Evolutionary conservation across 192 early-diverging fungal genomes (phyloP).

Genomic region (Linnemannia schmuckeri): DNA sequence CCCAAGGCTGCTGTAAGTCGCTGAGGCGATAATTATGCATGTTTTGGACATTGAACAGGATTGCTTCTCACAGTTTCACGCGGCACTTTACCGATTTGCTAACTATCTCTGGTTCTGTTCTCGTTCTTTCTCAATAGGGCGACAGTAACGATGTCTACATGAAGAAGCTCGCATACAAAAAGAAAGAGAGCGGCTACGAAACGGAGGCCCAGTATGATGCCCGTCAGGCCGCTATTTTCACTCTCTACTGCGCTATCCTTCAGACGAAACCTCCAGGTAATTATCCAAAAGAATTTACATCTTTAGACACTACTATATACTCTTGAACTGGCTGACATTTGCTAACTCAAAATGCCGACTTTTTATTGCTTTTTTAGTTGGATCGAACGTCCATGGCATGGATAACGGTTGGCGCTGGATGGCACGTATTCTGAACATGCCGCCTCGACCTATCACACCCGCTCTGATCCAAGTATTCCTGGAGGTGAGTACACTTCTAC

Average conservation of each 20-base stretch:
- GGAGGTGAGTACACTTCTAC: constrained; percentile 52
- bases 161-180: constrained; percentile 38
- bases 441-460: constrained; percentile 75
- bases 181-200: constrained; percentile 60
- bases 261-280: constrained; percentile 66
- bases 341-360: background rate
- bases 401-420: constrained; percentile 81
- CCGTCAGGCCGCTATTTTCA: constrained; percentile 75
- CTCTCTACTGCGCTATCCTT: constrained; percentile 77
- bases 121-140: constrained; percentile 48
- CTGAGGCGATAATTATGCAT: background rate
- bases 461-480: constrained; percentile 72
- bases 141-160: constrained; percentile 44
- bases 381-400: constrained; percentile 64
- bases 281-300: background rate
- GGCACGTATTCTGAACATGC: constrained; percentile 75
- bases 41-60: background rate
- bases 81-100: no score
- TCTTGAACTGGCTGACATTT: background rate
- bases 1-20: constrained; percentile 62
- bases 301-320: background rate
- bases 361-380: constrained; percentile 32
- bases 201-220: constrained; percentile 71
- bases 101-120: background rate
- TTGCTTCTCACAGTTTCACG: no score